Evolutionary conservation across 192 early-diverging fungal genomes (phyloP), one percentile per base, ranked within the genome.

Genomic region (Umbelopsis isabellina): DNA sequence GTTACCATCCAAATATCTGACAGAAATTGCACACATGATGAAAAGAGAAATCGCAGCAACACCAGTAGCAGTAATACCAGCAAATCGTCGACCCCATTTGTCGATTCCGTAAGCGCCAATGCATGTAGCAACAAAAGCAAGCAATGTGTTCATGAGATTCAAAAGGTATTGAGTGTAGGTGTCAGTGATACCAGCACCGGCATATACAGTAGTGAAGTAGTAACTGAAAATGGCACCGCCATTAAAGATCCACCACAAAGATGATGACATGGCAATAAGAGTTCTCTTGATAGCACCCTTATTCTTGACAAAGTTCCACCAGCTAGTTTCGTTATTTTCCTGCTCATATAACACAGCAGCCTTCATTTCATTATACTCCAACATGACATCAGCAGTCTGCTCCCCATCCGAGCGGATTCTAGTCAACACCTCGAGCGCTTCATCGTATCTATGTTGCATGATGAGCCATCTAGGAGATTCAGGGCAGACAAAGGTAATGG

Each of bases 391-490:
- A 7, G 83, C 73, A 33, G 84, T 84, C 41, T 73, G 68, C 30
- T 85, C 67, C 16, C 88, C 86, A 18, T 67, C 70, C 21, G 89
- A 80, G 22, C 94, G 88, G 72, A 94, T 76, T 15, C 85, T 77
- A 7, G 88, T 86, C 15, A 96, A 72, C 2, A 93, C 90, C 10
- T 58, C 22, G 10, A 84, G 84, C 2, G 91, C 92, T 70, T 96
- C 90, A 21, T 93, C 92, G 5, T 77, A 50, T 30, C 86, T 83
- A 53, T 80, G 87, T 33, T 89, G 67, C 72, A 86, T 84, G 30
- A 94, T 80, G 49, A 96, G 84, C 94, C 94, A 96, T 69, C 94
- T 92, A 12, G 94, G 93, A 4, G 91, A 92, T 66, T 66, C 65
- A 8, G 92, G 93, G 81, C 65, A 66, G 12, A 66, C 41, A 25